Base-by-base conservation (phyloP, 805 yeast species). In the Myxozyma mucilagina region DNA sequence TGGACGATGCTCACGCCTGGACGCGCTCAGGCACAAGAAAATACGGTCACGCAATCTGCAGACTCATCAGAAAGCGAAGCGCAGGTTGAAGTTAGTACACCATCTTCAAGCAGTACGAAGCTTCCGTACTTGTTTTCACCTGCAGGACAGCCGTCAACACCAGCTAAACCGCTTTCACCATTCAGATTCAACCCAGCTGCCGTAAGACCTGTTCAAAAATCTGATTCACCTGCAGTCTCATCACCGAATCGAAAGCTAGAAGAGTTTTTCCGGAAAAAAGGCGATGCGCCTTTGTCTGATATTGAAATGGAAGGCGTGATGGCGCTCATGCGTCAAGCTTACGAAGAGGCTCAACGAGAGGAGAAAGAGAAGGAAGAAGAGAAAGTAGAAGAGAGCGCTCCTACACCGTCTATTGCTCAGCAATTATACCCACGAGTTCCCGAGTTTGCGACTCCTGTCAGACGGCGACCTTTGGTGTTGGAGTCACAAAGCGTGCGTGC, bases 231-330 rank as follows among this genome's bases (percentile, higher is more conserved):
- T 18, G 42, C 57, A n/a, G 55, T 38, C 34, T 43, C 58, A 6
- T 75, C 79, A 14, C 85, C 87, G 4, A 87, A 86, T 74, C 84
- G 82, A 35, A 80, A 82, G 36, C 74, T 89, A 51, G 86, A 90
- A 11, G 82, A 80, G 34, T 89, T 90, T 70, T 89, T 89, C 72
- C 78, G 79, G n/a, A 77, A 75, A 47, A 89, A 88, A 71, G 96
- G 96, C n/a, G 82, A 84, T 58, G 75, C 74, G n/a, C 90, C 93
- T 4, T 76, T 90, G 63, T 78, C 85, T 13, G 90, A 86, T 29
- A 78, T 89, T 47, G 96, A 90, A 71, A 81, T 85, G 68, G 93
- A 87, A 73, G 96, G 96, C n/a, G 93, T 89, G 1, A 71, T 86
- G 66, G 82, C 91, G 1, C 72, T 88, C 20, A 75, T 81, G 63